A percentile compares a stretch with the other conserved stretches of the same genome.
These are phyloP conservation scores for Croton setiger DNA, from an alignment of 441 rosid genomes.

Conservation along the genomic window DNA sequence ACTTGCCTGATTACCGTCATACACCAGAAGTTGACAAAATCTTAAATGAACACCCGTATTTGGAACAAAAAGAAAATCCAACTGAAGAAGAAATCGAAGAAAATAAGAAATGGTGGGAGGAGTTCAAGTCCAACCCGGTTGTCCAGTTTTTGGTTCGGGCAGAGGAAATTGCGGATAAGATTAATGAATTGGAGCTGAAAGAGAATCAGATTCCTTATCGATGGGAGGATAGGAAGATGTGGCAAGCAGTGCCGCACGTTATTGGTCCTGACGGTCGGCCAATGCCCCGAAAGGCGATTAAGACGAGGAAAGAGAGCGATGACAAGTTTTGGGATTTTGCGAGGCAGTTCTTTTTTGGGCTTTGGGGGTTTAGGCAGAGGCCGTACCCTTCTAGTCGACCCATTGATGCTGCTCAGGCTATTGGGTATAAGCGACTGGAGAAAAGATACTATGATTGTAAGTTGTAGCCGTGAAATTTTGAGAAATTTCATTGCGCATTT, in stretches of 20 bases:
- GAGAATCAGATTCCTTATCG: conserved; percentile 57
- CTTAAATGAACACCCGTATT: conserved; percentile 50
- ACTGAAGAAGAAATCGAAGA: conserved; percentile 55
- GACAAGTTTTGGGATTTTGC: conserved; percentile 92
- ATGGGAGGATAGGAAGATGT: conserved; percentile 62
- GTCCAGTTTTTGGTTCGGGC: conserved; percentile 60
- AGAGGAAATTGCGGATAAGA: conserved; percentile 53
- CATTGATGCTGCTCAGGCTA: conserved; percentile 86
- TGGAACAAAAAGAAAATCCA: conserved; percentile 69
- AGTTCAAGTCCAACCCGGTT: conserved; percentile 54
- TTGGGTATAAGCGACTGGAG: conserved; percentile 87
- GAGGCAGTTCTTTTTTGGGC: conserved; percentile 78
- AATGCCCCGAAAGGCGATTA: conserved; percentile 81
- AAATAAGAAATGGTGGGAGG: conserved; percentile 68
- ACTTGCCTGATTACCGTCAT: conserved; percentile 68
- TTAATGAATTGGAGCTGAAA: conserved; percentile 60
- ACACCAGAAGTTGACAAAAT: conserved; percentile 68
- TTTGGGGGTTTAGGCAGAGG: conserved; percentile 86
- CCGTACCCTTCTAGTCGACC: conserved; percentile 88
- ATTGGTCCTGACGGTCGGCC: conserved; percentile 79
- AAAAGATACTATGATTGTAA: conserved; percentile 87
- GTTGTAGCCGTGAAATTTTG: conserved; percentile 16
- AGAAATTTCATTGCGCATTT: conserved; percentile 1
- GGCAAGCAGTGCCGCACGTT: conserved; percentile 73
- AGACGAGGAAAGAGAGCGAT: conserved; percentile 67